These are phyloP conservation scores for Plasmodium cynomolgi DNA, from an alignment of 169 alveolate species.

Conservation along the genomic window DNA sequence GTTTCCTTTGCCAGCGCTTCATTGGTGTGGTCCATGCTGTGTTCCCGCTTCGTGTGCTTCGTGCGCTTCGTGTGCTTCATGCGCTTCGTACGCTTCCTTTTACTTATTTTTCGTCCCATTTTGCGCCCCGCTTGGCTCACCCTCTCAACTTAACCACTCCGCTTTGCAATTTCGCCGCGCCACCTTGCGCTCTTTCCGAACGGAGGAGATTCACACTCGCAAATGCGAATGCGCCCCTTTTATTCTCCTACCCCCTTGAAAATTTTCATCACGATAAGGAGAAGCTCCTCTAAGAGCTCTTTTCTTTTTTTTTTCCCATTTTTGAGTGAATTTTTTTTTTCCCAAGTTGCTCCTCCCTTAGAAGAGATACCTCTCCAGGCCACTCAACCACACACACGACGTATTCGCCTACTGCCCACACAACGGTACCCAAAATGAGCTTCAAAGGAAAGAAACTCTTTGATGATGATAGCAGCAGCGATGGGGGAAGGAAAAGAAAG, in stretches of 20 bases:
- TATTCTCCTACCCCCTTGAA: neutral
- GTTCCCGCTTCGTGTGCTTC: neutral
- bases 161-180: neutral
- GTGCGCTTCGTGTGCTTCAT: neutral
- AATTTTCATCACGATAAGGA: neutral
- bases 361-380: neutral
- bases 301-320: neutral
- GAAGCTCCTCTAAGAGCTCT: neutral
- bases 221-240: neutral
- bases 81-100: neutral
- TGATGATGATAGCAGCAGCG: constrained; percentile 11
- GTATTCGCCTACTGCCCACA: neutral
- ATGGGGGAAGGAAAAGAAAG: constrained; percentile 49
- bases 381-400: neutral
- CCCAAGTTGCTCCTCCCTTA: neutral
- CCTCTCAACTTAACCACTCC: neutral
- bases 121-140: neutral
- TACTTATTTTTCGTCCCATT: neutral
- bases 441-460: constrained; percentile 10
- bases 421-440: constrained; percentile 4
- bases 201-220: constrained; percentile 6
- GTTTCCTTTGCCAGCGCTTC: neutral
- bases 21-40: neutral
- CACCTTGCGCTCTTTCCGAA: neutral
- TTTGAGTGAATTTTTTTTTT: neutral